phyloP scores from a whole-genome alignment of 1,284 basidiomycete species.

The Puccinia hordei region DNA sequence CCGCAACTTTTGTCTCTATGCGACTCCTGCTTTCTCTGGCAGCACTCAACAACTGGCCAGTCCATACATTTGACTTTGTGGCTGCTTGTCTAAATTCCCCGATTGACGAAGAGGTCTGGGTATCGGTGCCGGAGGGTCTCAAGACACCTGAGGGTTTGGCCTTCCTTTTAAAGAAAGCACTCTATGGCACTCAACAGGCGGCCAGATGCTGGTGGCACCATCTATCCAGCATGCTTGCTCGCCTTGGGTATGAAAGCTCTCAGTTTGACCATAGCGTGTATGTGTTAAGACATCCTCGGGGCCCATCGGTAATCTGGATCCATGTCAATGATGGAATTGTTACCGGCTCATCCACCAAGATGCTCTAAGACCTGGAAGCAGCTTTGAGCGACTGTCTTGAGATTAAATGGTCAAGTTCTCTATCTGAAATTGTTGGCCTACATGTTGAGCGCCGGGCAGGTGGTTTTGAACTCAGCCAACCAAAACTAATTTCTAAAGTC shows the following conservation, averaged over 20 bases:
- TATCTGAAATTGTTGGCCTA: background rate
- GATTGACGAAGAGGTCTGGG: background rate
- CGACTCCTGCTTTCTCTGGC: background rate
- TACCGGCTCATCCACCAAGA: background rate
- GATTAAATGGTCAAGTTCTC: conserved; percentile 12
- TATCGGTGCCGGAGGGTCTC: background rate
- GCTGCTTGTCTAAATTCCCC: background rate
- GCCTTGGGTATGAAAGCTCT: background rate
- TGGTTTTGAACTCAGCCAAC: background rate
- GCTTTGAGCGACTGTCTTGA: background rate
- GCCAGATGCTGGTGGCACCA: conserved; percentile 24
- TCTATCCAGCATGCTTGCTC: background rate
- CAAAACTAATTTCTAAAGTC: background rate
- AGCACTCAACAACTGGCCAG: background rate
- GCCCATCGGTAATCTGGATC: background rate
- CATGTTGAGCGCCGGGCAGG: background rate
- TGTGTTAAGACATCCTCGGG: background rate
- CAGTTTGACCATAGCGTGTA: conserved; percentile 18
- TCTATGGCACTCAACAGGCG: conserved; percentile 29
- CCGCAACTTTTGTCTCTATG: conserved; percentile 6
- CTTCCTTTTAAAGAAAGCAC: background rate
- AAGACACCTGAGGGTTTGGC: background rate
- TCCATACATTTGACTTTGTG: background rate
- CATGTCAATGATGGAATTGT: conserved; percentile 23
- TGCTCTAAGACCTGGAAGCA: background rate